Evolutionary conservation across 495 filamentous ascomycete genomes (phyloP).

Genomic region (Penicillium waksmanii): DNA sequence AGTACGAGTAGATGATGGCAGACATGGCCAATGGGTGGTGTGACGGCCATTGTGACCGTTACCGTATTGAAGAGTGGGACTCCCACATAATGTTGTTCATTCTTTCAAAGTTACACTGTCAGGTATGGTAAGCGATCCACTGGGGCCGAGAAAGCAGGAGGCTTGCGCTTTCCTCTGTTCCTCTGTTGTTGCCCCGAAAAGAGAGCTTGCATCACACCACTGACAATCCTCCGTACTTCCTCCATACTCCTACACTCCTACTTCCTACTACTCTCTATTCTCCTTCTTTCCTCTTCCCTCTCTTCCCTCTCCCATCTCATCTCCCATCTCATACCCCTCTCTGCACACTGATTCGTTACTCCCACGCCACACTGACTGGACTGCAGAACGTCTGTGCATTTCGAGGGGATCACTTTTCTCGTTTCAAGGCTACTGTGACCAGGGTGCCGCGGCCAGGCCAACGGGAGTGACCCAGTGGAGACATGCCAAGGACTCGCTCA

Average conservation of each 20-base stretch:
- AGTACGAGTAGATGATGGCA: background rate
- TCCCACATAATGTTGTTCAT: no score
- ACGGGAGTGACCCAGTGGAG: slow-evolving; percentile 19
- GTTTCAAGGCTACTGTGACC: slow-evolving; percentile 11
- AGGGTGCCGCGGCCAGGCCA: slow-evolving; percentile 11
- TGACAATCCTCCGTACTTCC: background rate
- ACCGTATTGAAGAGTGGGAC: background rate
- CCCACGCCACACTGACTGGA: slow-evolving; percentile 16
- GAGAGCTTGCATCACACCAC: background rate
- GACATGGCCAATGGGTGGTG: background rate
- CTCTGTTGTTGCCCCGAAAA: no score
- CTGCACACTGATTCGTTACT: slow-evolving; percentile 14
- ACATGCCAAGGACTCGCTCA: slow-evolving; percentile 20
- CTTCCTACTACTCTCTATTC: background rate
- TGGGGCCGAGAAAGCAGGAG: no score
- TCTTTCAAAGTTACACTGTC: no score
- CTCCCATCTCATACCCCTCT: slow-evolving; percentile 1
- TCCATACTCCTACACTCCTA: no score
- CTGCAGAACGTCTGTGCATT: slow-evolving; percentile 23
- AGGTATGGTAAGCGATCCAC: no score
- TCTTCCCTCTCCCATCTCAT: background rate
- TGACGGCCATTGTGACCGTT: background rate
- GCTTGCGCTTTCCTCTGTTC: no score
- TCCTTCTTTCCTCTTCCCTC: background rate
- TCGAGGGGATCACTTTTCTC: slow-evolving; percentile 22